Evolutionary conservation across 1,284 basidiomycete genomes (phyloP), one percentile per base, ranked within the genome.

Genomic region (Ganoderma leucocontextum): DNA sequence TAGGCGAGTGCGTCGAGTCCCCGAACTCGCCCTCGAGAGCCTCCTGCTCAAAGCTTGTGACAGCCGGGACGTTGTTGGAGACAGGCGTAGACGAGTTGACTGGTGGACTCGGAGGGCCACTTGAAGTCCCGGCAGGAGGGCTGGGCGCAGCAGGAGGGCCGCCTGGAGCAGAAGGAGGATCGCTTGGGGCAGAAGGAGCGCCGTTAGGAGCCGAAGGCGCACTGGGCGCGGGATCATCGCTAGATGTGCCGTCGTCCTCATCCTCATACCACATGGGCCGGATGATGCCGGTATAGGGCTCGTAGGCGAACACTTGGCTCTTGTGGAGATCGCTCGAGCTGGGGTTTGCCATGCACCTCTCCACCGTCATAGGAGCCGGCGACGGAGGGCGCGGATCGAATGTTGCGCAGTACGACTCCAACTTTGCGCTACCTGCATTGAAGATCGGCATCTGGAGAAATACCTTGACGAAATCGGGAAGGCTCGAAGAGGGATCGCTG

Each of bases 301-400:
- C 81, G 73, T 86, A 92, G 25, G 83, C 77, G 77, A 92, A 93
- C 5, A 82, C 73, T 76, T 93, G 91, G 72, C 87, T 89, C 74
- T 78, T 80, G 70, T 86, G 83, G 3, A 72, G 63, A 33, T 74
- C 75, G 6, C 74, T 68, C 9, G 75, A 69, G 2, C 68, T 61
- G 53, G 67, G 69, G 19, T 69, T 62, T 29, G 29, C 29, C 44
- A 71, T 64, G 73, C 90, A 92, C 15, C 72, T 75, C 64, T 84
- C 77, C 75, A 87, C 83, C 4, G 81, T 83, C 73, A 92, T 80
- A 7, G 86, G 83, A 12, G 84, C 81, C 0, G 88, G 82, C 1
- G 78, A 72, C 9, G 79, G 69, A 2, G 89, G 88, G 49, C 82
- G 78, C 4, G 86, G 82, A 70, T 91, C 82, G 75, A 86, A 92